Evolutionary conservation across 441 rosid species (phyloP), one percentile per base, ranked within the genome.

Genomic region (Melastoma candidum): DNA sequence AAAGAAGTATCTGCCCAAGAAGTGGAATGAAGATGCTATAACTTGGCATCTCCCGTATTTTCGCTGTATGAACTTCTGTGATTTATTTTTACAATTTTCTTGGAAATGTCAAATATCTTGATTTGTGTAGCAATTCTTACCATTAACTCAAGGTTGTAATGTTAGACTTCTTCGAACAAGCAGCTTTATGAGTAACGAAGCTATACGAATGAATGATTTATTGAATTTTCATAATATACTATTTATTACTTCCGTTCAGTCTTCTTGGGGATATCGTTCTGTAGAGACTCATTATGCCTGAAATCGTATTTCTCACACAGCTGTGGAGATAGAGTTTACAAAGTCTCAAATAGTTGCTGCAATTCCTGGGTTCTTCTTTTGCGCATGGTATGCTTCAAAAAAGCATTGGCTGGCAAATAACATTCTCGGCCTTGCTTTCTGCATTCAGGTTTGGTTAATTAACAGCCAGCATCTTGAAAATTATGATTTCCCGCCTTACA

Each of bases 361-460:
- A 49, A 86, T 88, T 66, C 98, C 98, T 58, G 98, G 98, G 69
- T 70, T 82, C 48, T 85, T 89, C 66, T 89, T 93, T 60, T 93
- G 98, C 61, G 96, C 87, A 5, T 93, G 98, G 98, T 92, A 92
- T 65, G 98, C 88, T 43, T 78, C 76, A 51, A 74, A 85, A 76
- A 92, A 92, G 68, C 98, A 86, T 70, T 92, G 98, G 98, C 69
- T 92, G 51, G 98, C 97, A 44, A 92, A 92, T 77, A 92, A 92
- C 55, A 71, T 77, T 58, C 72, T 86, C 68, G 98, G 98, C 51
- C 77, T 92, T 46, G 82, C 98, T 46, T 92, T 92, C 80, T 86
- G 95, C 79, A 84, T 92, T 74, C 98, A 92, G 98, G 98, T 92
- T 59, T 61, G 70, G 10, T 36, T 36, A 36, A 6, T 36, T 36